A percentile compares a stretch with the other conserved stretches of the same genome.
These are phyloP conservation scores for Acacia acuminata DNA, from an alignment of 306 rosid species.

Conservation along the genomic window DNA sequence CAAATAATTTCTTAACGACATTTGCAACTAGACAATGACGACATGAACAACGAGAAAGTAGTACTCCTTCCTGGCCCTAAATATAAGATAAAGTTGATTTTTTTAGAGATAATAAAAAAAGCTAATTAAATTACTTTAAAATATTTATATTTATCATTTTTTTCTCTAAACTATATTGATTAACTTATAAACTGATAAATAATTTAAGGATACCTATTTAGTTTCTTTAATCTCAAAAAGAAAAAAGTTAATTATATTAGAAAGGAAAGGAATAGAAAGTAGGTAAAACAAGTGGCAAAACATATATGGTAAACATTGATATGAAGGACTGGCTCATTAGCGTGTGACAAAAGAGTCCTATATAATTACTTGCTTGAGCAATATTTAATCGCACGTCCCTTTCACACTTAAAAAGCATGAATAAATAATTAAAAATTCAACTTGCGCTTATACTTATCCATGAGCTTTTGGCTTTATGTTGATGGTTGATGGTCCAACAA, in stretches of 20 bases:
- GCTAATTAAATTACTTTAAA: no score
- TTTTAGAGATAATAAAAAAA: no score
- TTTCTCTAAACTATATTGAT: no score
- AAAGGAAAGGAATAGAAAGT: background rate
- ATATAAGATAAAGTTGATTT: no score
- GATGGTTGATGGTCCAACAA: background rate
- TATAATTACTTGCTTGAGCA: background rate
- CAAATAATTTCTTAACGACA: no score
- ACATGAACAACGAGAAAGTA: background rate
- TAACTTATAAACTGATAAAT: no score
- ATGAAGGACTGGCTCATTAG: conserved; percentile 17
- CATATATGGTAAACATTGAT: background rate
- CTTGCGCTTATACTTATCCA: background rate
- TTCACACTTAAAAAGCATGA: background rate
- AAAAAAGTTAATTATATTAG: no score
- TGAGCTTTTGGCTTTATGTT: background rate
- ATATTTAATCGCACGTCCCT: background rate
- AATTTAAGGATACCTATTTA: no score
- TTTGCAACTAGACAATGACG: no score
- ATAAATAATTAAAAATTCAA: background rate
- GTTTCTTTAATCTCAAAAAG: no score
- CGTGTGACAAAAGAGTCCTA: background rate
- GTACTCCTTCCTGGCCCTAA: no score
- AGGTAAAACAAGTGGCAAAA: conserved; percentile 31
- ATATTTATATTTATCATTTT: no score